A percentile compares a stretch with the other conserved stretches of the same genome.
Evolutionary conservation across 2,329 filamentous ascomycete species (phyloP).

Genomic region (Colletotrichum destructivum): DNA sequence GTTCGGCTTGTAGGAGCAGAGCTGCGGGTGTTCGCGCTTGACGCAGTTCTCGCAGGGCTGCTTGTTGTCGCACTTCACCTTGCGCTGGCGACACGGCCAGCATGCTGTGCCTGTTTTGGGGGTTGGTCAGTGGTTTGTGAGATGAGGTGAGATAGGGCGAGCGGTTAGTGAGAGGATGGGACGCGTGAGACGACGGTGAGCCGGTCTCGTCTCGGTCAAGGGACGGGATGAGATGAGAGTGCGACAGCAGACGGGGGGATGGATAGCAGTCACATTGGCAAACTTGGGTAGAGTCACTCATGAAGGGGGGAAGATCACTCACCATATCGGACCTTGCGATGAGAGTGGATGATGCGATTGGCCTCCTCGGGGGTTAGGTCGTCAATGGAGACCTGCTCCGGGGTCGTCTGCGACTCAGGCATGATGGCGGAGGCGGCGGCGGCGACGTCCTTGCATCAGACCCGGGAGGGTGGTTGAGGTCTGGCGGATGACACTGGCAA

Average conservation of each 20-base stretch:
- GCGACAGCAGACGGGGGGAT: neutral
- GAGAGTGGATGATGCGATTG: conserved; percentile 78
- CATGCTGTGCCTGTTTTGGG: conserved; percentile 69
- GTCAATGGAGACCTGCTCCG: conserved; percentile 64
- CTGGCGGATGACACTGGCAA: neutral
- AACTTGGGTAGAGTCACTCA: neutral
- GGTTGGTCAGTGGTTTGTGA: conserved; percentile 5
- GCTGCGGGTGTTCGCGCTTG: conserved; percentile 74
- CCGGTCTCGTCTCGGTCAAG: neutral
- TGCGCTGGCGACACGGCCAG: conserved; percentile 78
- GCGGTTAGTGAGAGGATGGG: neutral
- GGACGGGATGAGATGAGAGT: conserved; percentile 3
- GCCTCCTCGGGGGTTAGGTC: conserved; percentile 76
- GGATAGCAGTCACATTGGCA: neutral
- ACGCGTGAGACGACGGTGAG: neutral
- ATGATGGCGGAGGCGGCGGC: conserved; percentile 49
- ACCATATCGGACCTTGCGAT: conserved; percentile 79
- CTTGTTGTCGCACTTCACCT: conserved; percentile 80
- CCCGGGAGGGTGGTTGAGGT: neutral
- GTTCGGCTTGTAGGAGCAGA: conserved; percentile 79
- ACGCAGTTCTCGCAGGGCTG: conserved; percentile 79
- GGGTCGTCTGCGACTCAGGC: conserved; percentile 61
- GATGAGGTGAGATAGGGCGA: neutral
- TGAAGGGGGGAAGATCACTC: conserved; percentile 50
- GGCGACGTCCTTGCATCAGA: conserved; percentile 32